Evolutionary conservation across 2,329 filamentous ascomycete genomes (phyloP), one percentile per base, ranked within the genome.

Genomic region (Penicillium sp.): DNA sequence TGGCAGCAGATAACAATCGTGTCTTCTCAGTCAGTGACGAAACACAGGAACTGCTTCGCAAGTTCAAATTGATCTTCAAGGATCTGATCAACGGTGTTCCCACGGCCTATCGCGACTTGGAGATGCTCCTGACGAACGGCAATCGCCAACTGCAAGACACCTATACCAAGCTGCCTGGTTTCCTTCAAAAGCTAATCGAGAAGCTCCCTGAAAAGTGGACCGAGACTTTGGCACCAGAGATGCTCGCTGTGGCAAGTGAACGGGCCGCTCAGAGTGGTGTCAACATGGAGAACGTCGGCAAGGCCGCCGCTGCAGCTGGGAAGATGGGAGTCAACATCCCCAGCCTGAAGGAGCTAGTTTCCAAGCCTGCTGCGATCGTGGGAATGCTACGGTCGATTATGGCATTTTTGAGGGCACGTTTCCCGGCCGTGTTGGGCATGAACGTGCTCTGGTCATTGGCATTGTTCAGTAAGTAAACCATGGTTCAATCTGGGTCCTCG

Each of bases 71-170:
- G 53, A 87, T 97, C 31, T 89, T 99, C 69, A 94, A 93, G 70
- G 94, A 99, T 71, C 83, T 97, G 15, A 85, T 94, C 67, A 92
- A 92, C 70, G 94, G 94, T 58, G 94, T 91, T 1, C 94, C 94
- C 3, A 97, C 93, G 0, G 94, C 94, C 2, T 96, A 95, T 73
- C 83, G 89, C 68, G 94, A 99, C 71, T 86, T 99, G n/a, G 85
- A 87, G 65, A 83, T 81, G 68, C 78, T 88, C 18, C 77, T 88
- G 60, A 85, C 79, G 9, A 83, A 85, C 53, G 84, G 82, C n/a
- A 84, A 86, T 58, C 75, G 78, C n/a, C 81, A 86, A 60, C 72
- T 89, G 18, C 83, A 87, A 66, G 82, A 83, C 60, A 83, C 86
- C 57, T 88, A 85, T 67, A 79, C 80, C 18, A 76, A 86, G 60